Base-by-base conservation (phyloP, 768 basidiomycete genomes). In the Glaciozyma antarctica region DNA sequence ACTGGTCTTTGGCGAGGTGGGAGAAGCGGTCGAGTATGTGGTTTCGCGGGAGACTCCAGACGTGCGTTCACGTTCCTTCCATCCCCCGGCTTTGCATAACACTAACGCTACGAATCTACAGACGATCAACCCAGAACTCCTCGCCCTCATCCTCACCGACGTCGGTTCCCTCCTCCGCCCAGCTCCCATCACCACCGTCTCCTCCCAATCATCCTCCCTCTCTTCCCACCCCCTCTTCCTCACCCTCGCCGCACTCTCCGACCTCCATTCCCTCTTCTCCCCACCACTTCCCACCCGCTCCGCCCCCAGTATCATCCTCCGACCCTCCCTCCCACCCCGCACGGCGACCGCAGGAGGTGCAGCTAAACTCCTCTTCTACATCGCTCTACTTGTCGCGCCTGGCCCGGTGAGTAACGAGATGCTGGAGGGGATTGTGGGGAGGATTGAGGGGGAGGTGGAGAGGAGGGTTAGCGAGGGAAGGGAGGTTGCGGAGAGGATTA, bases 351-450 rank as follows among this genome's bases (percentile, higher is more conserved):
- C 63, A 65, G 5, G 9, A n/a, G 69, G 54, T 0, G 43, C 53
- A 5, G 63, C 61, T 24, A 67, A 70, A 58, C 44, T 64, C 26
- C 32, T 60, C 3, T 70, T 70, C 48, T 70, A 64, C 60, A 41
- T 38, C 21, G 34, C 69, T 0, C 6, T 70, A 24, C 21, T 67
- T 1, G 45, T 34, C 0, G 26, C 44, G 7, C 60, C 58, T 3
- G 19, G 41, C 16, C 45, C 24, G 1, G 28, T 51, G 45, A 44
- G 7, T 12, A 21, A 28, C 28, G 63, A 58, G 19, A 53, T 38
- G 21, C 17, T 45, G 19, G 60, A 5, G 34, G 38, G 8, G 26
- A 22, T 7, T 48, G 32, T 30, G 17, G 56, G 32, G 2, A 16
- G 19, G 22, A 49, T 43, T 1, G 16, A n/a, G 7, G 43, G 22